These are phyloP conservation scores for Acacia concinna DNA, from an alignment of 331 rosid genomes.

Conservation along the genomic window DNA sequence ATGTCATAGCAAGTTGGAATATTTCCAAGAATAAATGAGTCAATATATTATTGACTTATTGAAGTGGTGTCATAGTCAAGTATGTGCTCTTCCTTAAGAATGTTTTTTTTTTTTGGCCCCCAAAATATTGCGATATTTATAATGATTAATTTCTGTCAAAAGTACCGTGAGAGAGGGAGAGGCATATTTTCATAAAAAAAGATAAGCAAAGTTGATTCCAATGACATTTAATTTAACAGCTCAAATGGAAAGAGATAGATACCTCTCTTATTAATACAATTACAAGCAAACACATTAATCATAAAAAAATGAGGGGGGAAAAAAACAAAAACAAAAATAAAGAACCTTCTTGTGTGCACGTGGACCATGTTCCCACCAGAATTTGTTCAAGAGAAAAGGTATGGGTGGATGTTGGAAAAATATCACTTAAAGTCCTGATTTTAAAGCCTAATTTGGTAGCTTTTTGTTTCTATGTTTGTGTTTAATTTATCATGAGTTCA, in stretches of 20 bases:
- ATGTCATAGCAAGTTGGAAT: neutral
- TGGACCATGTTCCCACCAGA: neutral
- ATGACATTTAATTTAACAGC: neutral
- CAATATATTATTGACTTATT: slow-evolving; percentile 1
- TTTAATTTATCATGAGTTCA: neutral
- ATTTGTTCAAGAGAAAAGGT: neutral
- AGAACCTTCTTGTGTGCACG: neutral
- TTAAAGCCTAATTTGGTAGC: neutral
- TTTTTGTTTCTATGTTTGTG: neutral
- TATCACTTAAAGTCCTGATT: neutral
- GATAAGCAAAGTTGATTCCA: neutral
- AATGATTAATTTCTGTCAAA: neutral
- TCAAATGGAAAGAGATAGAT: neutral
- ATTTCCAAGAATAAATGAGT: neutral
- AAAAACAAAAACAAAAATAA: neutral
- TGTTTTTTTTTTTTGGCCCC: too few species aligned
- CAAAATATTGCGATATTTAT: neutral
- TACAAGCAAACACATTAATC: neutral
- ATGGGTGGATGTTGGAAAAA: neutral
- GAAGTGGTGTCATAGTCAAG: neutral
- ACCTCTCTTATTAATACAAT: neutral
- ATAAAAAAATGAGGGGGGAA: neutral
- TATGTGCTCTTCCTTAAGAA: neutral
- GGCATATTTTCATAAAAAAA: neutral
- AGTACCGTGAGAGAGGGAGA: neutral